Evolutionary conservation across 1,284 basidiomycete genomes (phyloP), one percentile per base, ranked within the genome.

Genomic region (Pholiota adiposa): DNA sequence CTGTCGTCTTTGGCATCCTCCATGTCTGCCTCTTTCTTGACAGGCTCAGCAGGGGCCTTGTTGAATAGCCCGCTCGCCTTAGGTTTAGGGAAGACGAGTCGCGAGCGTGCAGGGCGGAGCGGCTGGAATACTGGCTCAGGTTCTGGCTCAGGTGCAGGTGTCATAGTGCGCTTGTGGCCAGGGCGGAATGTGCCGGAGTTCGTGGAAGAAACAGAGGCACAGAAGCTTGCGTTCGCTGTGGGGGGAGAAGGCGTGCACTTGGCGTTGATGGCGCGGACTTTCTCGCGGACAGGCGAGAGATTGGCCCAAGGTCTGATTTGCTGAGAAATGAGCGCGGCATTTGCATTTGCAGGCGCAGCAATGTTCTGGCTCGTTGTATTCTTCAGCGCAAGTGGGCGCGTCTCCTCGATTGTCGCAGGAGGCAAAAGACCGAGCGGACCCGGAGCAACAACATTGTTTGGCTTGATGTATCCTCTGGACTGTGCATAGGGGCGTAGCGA

Each of bases 231-330:
- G 18, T 36, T 19, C 21, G 23, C 12, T n/a, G n/a, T n/a, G n/a
- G 23, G 9, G 4, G 59, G 73, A 31, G 16, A 70, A 58, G 51
- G 59, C 54, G 31, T 64, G 51, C 31, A 59, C 59, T 48, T 63
- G 7, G 49, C 41, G 43, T 56, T 56, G 46, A 40, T 23, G 1
- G 54, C 48, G 23, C 29, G 21, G 3, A 51, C 33, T 23, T 64
- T 69, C 55, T 78, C 79, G 54, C 77, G 73, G 27, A 69, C 72
- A 2, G 84, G 83, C 1, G 83, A 83, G 0, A 84, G 73, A 5
- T 59, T 81, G 77, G 41, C 77, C 88, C 86, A 90, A 0, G 87
- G 86, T 0, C 83, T 80, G 44, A 91, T 91, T 58, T 83, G 84
- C 69, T 84, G 80, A 0, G 84, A 86, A 16, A 89, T 73, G 43